phyloP scores from a whole-genome alignment of 805 yeast genomes.

The Starmerella potacharoeniae region DNA sequence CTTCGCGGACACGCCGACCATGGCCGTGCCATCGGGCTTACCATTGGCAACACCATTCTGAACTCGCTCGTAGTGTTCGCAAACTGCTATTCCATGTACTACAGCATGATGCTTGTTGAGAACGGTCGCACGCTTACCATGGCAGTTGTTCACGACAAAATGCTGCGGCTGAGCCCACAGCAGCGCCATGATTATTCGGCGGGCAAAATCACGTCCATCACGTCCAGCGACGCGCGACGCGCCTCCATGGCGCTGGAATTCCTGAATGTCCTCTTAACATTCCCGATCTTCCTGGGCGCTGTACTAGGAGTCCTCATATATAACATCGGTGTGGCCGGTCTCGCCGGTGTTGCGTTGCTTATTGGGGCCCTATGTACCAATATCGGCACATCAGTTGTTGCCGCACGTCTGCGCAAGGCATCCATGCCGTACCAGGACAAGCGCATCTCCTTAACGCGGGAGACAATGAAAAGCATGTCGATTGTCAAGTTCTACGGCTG shows the following conservation, averaged over 20 bases:
- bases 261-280: neutral
- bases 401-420: neutral
- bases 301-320: conserved; percentile 52
- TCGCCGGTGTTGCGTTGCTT: conserved; percentile 53
- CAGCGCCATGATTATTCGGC: conserved; percentile 50
- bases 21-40: conserved; percentile 61
- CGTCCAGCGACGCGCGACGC: conserved; percentile 69
- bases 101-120: conserved; percentile 51
- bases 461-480: conserved; percentile 62
- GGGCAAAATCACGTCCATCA: conserved; percentile 59
- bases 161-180: conserved; percentile 46
- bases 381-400: conserved; percentile 20
- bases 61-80: conserved; percentile 37
- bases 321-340: conserved; percentile 58
- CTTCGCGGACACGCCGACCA: neutral
- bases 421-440: conserved; percentile 46
- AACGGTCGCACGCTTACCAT: conserved; percentile 58
- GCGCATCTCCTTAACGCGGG: conserved; percentile 65
- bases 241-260: conserved; percentile 38
- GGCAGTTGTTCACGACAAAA: conserved; percentile 55
- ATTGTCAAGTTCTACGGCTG: conserved; percentile 80
- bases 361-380: conserved; percentile 30
- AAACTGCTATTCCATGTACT: conserved; percentile 50
- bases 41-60: conserved; percentile 53
- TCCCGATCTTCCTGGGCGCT: conserved; percentile 20